Evolutionary conservation across 2,329 filamentous ascomycete species (phyloP), one percentile per base, ranked within the genome.

Genomic region (Botryotinia calthae): DNA sequence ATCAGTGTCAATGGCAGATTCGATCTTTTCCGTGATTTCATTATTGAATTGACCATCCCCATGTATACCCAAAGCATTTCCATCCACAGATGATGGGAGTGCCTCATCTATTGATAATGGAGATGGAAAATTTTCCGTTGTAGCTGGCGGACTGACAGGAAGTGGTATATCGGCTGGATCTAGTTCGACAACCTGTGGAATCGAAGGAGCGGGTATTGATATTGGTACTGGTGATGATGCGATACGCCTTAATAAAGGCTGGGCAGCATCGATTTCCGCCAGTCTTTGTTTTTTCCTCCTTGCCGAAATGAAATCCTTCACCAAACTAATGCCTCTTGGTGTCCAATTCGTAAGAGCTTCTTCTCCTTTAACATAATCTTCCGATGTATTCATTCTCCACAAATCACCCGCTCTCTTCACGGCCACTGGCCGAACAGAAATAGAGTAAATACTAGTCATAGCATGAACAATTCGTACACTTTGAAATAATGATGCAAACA

Each of bases 291-390:
- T 90, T 79, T 92, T 91, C 82, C 93, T 94, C 74, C 90, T 90
- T 9, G 92, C 88, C 18, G 86, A 83, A 71, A 98, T 91, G 79
- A 91, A 97, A 82, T 99, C 96, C 73, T 90, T 89, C n/a, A 99
- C 91, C 0, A 99, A 84, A 0, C 94, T 97, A 4, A 98, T 93
- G 51, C 96, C 94, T 59, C 96, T 89, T 2, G 96, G 95, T 12
- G 91, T 90, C 96, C 96, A 99, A 72, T 90, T 90, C 3, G 86
- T 90, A 56, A 99, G 85, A 66, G 91, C 87, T 82, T 99, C 96
- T 82, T 99, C 95, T 72, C 96, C 96, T 82, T 97, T 98, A 78
- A 99, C 93, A 80, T 98, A 98, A 81, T 97, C 94, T 79, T 97
- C 92, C 74, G 93, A 91, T 25, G 95, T 98, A 81, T 94, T 97